Base-by-base conservation (phyloP, 2,329 filamentous ascomycete genomes). In the Lanzia echinophila region DNA sequence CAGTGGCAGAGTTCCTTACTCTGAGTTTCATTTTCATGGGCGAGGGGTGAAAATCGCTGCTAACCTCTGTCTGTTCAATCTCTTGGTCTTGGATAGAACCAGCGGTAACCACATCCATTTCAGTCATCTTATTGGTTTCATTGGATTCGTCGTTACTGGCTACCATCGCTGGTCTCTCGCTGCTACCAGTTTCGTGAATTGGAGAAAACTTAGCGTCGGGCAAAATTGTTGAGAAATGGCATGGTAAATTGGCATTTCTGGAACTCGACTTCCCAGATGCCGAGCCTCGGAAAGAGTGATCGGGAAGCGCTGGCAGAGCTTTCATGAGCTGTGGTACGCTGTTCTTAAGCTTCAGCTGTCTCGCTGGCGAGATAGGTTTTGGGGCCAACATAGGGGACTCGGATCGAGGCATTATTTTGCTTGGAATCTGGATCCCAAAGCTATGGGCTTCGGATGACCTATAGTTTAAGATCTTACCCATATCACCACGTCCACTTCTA, bases 301-400 rank as follows among this genome's bases (percentile, higher is more conserved):
- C 58, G 11, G 59, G 58, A 24, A 67, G 65, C 19, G 63, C 54
- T 22, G 66, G 67, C 20, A 68, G 60, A 28, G 66, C 62, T 53
- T 69, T 68, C 65, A 68, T 69, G 10, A 68, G 56, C 32, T 66
- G 64, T 22, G 65, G 64, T 19, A 68, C 58, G 50, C 66, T 69
- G 32, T 68, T 68, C 46, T 67, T 67, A 34, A 68, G 51, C 48
- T 62, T 68, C 33, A 67, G 45, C 46, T 67, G 62, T 33, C 66
- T 64, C 42, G 63, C 66, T 33, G 66, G 65, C 31, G 65, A 68
- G 22, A 68, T 67, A n/a, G 66, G 65, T 44, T 67, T 67, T 42
- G 66, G 66, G 17, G 66, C 64, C 13, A 67, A 47, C 60, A 68
- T 64, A n/a, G 62, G 64, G 31, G 60, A 62, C 17, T 60, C 58